These are phyloP conservation scores for Ambispora gerdemannii DNA, from an alignment of 192 early-diverging fungal species.

Conservation along the genomic window DNA sequence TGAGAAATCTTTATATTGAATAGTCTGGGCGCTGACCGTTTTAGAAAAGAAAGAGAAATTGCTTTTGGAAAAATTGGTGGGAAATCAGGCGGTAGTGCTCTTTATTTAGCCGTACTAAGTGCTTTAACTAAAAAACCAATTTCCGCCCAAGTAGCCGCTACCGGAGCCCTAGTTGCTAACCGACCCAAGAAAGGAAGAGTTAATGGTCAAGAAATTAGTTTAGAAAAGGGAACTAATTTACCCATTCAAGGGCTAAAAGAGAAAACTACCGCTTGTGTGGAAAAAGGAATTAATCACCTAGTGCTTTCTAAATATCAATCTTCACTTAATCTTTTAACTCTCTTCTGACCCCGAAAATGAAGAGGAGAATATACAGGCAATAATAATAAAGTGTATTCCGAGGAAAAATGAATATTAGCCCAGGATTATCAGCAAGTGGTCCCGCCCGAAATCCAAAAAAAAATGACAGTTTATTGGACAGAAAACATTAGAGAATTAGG, in stretches of 20 bases:
- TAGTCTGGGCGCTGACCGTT: not conserved
- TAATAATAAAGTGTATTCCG: not conserved
- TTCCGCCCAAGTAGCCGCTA: not conserved
- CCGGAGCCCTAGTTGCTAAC: not conserved
- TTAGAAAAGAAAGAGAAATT: not conserved
- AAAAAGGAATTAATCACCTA: slow-evolving; percentile 16
- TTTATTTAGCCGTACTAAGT: slow-evolving; percentile 13
- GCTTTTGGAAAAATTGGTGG: not conserved
- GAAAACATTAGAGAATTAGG: too few relatives aligned
- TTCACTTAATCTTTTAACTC: slow-evolving; percentile 8
- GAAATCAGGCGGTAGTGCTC: not conserved
- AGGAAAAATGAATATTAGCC: not conserved
- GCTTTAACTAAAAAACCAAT: slow-evolving; percentile 1
- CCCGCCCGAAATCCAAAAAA: not conserved
- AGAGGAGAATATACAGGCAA: not conserved
- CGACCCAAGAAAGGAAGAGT: not conserved
- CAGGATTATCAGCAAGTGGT: slow-evolving; percentile 8
- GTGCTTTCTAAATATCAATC: slow-evolving; percentile 14
- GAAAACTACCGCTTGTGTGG: not conserved
- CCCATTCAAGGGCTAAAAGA: not conserved
- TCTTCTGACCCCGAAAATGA: too few relatives aligned
- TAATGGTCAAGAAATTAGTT: slow-evolving; percentile 6
- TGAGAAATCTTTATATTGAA: not conserved
- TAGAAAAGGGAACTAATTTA: slow-evolving; percentile 20
- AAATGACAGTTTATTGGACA: not conserved